phyloP scores from a whole-genome alignment of 108 stramenopile genomes.

The Epithemia pelagica region DNA sequence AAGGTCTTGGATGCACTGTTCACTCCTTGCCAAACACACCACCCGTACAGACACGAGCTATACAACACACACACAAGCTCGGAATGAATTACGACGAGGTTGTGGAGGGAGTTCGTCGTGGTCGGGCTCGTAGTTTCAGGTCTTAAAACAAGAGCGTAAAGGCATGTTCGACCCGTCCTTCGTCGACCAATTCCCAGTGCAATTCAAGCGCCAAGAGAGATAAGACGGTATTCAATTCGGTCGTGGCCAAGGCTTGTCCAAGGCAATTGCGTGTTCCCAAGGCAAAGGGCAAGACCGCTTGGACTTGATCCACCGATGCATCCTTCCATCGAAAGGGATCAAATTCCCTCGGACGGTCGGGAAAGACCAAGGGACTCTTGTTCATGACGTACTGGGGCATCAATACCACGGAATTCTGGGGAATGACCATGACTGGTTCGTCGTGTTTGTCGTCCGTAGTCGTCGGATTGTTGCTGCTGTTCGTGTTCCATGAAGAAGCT shows the following conservation, averaged over 20 bases:
- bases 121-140: no score
- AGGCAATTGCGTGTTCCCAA: slow-evolving; percentile 14
- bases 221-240: slow-evolving; percentile 5
- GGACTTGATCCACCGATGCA: not conserved
- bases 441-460: not conserved
- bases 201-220: not conserved
- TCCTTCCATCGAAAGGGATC: slow-evolving; percentile 12
- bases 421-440: slow-evolving; percentile 2
- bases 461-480: not conserved
- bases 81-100: no score
- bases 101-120: no score
- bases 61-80: no score
- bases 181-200: not conserved
- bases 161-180: not conserved
- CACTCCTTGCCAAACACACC: no score
- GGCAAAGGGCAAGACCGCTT: slow-evolving; percentile 15
- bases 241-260: slow-evolving; percentile 14
- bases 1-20: no score
- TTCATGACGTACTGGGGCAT: not conserved
- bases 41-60: no score
- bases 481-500: not conserved
- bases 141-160: no score
- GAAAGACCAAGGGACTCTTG: not conserved
- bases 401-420: slow-evolving; percentile 6
- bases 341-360: not conserved